A percentile compares a stretch with the other conserved stretches of the same genome.
Conservation (phyloP, 2,329 filamentous ascomycete species). For the Ceratocystis eucalypticola region DNA sequence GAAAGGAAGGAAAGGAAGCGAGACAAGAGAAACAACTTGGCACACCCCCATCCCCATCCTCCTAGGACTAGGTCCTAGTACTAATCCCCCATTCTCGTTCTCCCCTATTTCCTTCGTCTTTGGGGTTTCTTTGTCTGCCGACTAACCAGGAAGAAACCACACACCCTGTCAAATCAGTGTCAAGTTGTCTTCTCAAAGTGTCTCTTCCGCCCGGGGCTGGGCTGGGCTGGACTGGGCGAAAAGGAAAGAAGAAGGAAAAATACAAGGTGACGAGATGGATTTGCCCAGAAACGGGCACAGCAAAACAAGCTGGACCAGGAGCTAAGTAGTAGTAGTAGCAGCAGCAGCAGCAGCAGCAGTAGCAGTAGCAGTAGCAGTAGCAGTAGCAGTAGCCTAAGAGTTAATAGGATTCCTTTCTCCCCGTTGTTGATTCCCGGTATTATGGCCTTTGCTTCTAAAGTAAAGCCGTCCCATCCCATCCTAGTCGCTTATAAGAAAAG, state of each 20-base stretch:
- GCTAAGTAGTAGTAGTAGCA: not conserved
- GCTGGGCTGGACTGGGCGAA: not conserved
- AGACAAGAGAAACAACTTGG: slow-evolving; percentile 7
- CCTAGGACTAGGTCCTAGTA: not conserved
- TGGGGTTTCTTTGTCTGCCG: not conserved
- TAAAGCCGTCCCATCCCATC: slow-evolving; percentile 6
- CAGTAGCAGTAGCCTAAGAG: not conserved
- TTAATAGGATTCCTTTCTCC: not conserved
- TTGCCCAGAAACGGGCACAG: slow-evolving; percentile 2
- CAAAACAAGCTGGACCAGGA: not conserved
- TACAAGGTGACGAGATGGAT: not conserved
- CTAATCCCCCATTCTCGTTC: not conserved
- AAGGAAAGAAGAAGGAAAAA: too few relatives aligned
- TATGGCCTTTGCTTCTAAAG: slow-evolving; percentile 6
- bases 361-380: not conserved
- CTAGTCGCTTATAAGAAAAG: slow-evolving; percentile 4
- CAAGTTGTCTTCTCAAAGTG: not conserved
- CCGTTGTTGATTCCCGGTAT: slow-evolving; percentile 1
- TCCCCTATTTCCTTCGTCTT: not conserved
- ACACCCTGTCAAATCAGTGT: slow-evolving; percentile 6
- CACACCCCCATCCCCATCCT: not conserved
- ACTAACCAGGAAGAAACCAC: not conserved
- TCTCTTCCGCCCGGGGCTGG: slow-evolving; percentile 4
- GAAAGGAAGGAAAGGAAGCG: slow-evolving; percentile 1
- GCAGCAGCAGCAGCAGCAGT: not conserved